Evolutionary conservation across 2,329 filamentous ascomycete genomes (phyloP).

Genomic region (Mycosphaerella sp.): DNA sequence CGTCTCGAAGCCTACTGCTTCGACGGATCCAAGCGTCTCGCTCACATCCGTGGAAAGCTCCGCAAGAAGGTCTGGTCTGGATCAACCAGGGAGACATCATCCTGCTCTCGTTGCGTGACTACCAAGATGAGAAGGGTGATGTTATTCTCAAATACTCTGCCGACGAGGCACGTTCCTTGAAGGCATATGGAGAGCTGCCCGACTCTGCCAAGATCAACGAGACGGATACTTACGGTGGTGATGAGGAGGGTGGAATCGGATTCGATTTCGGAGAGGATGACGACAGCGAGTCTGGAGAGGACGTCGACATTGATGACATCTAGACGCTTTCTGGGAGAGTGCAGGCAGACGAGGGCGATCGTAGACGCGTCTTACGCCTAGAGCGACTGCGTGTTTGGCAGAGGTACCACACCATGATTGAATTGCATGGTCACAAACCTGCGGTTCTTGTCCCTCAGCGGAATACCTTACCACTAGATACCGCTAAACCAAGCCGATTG

Average conservation of each 20-base stretch:
- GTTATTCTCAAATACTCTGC: slow-evolving; percentile 92
- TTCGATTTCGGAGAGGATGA: slow-evolving; percentile 98
- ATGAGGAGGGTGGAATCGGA: slow-evolving; percentile 90
- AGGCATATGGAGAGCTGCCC: slow-evolving; percentile 94
- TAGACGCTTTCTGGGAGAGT: slow-evolving; percentile 36
- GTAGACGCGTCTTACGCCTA: background rate
- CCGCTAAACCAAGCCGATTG: too few species aligned
- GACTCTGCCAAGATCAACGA: slow-evolving; percentile 99
- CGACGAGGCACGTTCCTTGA: slow-evolving; percentile 90
- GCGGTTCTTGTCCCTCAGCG: too few species aligned
- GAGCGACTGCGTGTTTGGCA: background rate
- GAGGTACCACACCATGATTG: background rate
- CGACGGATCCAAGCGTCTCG: slow-evolving; percentile 80
- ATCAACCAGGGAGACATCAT: slow-evolving; percentile 98
- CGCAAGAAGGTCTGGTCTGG: slow-evolving; percentile 99
- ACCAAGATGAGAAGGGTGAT: slow-evolving; percentile 90
- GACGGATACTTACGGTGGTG: slow-evolving; percentile 87
- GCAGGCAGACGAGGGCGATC: background rate
- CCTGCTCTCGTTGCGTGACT: slow-evolving; percentile 78
- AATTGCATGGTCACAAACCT: background rate
- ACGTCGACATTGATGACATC: slow-evolving; percentile 94
- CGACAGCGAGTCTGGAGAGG: slow-evolving; percentile 57
- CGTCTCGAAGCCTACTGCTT: slow-evolving; percentile 92
- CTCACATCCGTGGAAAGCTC: slow-evolving; percentile 89
- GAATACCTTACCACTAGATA: too few species aligned